Percentiles rank a stretch among this genome's conserved stretches.
Conservation (phyloP, 352 stramenopile species). For the Phytopythium litorale region DNA sequence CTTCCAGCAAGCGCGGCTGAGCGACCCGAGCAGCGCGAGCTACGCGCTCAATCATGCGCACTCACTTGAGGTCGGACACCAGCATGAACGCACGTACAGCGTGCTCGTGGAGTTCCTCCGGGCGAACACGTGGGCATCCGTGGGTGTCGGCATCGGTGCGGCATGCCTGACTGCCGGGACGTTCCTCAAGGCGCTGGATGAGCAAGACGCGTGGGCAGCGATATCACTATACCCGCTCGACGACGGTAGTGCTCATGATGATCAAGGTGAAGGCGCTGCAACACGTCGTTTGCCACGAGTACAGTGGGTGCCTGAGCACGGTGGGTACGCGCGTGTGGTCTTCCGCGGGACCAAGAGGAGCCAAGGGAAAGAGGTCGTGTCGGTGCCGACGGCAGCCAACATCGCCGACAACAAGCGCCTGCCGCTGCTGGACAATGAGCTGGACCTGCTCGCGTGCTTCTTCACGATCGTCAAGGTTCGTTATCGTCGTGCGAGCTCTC, state of each 20-base stretch:
- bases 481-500: neutral
- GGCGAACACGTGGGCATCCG: slow-evolving; percentile 26
- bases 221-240: neutral
- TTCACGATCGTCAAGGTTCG: slow-evolving; percentile 75
- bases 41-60: slow-evolving; percentile 73
- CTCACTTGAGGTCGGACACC: slow-evolving; percentile 40
- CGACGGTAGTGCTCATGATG: neutral
- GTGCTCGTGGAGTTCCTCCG: slow-evolving; percentile 39
- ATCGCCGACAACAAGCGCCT: slow-evolving; percentile 3
- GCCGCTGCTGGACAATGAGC: slow-evolving; percentile 33
- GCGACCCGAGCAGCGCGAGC: slow-evolving; percentile 35
- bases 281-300: slow-evolving; percentile 6
- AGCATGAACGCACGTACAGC: slow-evolving; percentile 40
- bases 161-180: slow-evolving; percentile 18
- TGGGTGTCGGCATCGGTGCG: slow-evolving; percentile 15
- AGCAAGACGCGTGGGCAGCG: slow-evolving; percentile 13
- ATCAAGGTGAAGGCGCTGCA: neutral
- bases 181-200: slow-evolving; percentile 31
- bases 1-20: slow-evolving; percentile 45
- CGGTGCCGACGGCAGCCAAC: slow-evolving; percentile 3
- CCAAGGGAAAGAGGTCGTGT: slow-evolving; percentile 8
- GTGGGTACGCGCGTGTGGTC: slow-evolving; percentile 20
- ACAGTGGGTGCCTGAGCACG: slow-evolving; percentile 19
- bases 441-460: slow-evolving; percentile 76
- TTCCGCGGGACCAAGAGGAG: neutral